phyloP scores from a whole-genome alignment of 2,329 filamentous ascomycete genomes.

The Aotearoamyces nothofagi region DNA sequence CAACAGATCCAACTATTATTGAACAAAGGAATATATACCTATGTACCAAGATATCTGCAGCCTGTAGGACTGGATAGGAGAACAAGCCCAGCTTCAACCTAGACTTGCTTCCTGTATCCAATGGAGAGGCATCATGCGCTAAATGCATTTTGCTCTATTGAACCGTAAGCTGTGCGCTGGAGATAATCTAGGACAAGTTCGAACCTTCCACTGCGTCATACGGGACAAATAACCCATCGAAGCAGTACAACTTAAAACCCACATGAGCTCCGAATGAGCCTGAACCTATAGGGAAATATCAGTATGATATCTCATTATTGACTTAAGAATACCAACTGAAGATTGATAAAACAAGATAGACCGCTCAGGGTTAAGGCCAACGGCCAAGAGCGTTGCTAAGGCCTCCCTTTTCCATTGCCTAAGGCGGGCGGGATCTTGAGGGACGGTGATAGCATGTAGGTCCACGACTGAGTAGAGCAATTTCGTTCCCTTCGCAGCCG shows the following conservation, averaged over 20 bases:
- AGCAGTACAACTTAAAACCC: slow-evolving; percentile 85
- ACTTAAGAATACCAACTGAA: slow-evolving; percentile 32
- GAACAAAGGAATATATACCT: slow-evolving; percentile 30
- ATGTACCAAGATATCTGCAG: slow-evolving; percentile 85
- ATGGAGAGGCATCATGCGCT: slow-evolving; percentile 36
- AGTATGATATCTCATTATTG: not conserved
- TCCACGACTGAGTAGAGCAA: slow-evolving; percentile 84
- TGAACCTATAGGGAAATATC: slow-evolving; percentile 38
- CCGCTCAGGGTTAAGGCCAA: slow-evolving; percentile 66
- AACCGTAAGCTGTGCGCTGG: slow-evolving; percentile 2
- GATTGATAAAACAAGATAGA: slow-evolving; percentile 75
- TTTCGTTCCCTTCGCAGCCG: slow-evolving; percentile 36
- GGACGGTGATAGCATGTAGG: slow-evolving; percentile 78
- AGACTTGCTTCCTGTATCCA: slow-evolving; percentile 43
- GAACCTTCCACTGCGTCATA: slow-evolving; percentile 99
- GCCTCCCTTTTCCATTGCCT: slow-evolving; percentile 54
- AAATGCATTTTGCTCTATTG: slow-evolving; percentile 58
- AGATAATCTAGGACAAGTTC: slow-evolving; percentile 4
- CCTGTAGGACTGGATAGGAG: slow-evolving; percentile 90
- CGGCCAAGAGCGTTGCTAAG: slow-evolving; percentile 66
- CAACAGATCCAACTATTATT: too few species aligned
- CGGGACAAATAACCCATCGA: slow-evolving; percentile 86
- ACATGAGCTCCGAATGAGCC: slow-evolving; percentile 84
- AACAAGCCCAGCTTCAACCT: slow-evolving; percentile 78
- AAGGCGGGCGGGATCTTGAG: slow-evolving; percentile 48